Evolutionary conservation across 306 rosid genomes (phyloP).

Genomic region (Inga oerstediana): DNA sequence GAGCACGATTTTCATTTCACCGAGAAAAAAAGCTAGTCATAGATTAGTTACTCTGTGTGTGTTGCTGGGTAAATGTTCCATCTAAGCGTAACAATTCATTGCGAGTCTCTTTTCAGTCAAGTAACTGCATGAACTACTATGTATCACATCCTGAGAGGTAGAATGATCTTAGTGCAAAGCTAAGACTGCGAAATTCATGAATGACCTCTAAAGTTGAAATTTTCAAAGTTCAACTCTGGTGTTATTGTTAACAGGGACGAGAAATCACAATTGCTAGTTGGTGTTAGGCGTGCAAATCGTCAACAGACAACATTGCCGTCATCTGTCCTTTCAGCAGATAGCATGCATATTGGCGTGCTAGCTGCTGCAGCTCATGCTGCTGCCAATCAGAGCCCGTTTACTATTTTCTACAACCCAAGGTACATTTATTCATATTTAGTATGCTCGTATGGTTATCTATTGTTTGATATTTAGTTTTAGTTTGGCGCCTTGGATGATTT

Average conservation of each 20-base stretch:
- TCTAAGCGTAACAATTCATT: background rate
- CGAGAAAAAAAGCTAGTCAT: background rate
- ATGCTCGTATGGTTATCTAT: background rate
- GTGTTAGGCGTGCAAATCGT: constrained; percentile 91
- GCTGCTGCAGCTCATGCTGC: constrained; percentile 99
- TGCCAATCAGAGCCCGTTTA: constrained; percentile 79
- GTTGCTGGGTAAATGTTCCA: background rate
- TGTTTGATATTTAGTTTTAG: background rate
- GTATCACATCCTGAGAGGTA: background rate
- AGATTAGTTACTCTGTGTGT: background rate
- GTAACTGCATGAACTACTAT: background rate
- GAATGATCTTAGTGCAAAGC: background rate
- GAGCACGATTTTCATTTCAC: background rate
- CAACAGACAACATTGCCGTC: constrained; percentile 92
- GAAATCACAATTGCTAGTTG: constrained; percentile 85
- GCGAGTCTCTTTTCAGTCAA: background rate
- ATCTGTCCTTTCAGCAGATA: constrained; percentile 93
- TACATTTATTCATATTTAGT: constrained; percentile 12
- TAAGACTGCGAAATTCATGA: background rate
- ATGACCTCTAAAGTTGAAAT: background rate
- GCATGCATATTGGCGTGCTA: constrained; percentile 99
- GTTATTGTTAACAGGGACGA: constrained; percentile 68
- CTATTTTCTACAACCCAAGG: constrained; percentile 98
- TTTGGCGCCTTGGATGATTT: constrained; percentile 2
- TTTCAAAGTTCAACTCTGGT: background rate